These are phyloP conservation scores for Boletus reticuloceps DNA, from an alignment of 768 basidiomycete genomes.

Conservation along the genomic window DNA sequence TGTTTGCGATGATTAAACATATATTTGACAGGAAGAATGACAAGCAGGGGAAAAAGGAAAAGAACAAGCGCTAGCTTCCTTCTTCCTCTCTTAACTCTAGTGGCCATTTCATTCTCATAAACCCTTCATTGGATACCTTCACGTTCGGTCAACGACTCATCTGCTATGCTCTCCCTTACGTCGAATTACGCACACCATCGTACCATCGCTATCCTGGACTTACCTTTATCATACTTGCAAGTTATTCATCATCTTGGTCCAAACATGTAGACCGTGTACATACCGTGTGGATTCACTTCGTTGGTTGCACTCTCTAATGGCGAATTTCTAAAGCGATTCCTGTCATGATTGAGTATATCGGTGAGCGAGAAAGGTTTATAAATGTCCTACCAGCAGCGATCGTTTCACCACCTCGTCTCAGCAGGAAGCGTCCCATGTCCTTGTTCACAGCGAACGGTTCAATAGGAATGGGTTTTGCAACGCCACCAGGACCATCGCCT, in stretches of 20 bases:
- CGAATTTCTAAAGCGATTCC: conserved; percentile 46
- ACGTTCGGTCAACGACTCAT: conserved; percentile 9
- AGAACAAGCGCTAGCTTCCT: conserved; percentile 17
- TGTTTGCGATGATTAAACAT: conserved; percentile 52
- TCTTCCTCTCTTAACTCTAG: background rate
- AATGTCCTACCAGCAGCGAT: conserved; percentile 75
- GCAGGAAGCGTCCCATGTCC: conserved; percentile 91
- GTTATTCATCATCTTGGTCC: conserved; percentile 7
- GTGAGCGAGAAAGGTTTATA: background rate
- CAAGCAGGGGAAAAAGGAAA: conserved; percentile 37
- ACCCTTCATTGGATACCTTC: conserved; percentile 2
- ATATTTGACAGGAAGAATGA: conserved; percentile 52
- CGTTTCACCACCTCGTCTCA: conserved; percentile 89
- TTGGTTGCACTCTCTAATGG: conserved; percentile 16
- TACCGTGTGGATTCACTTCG: conserved; percentile 4
- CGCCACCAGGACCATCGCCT: conserved; percentile 40
- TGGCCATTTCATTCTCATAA: background rate
- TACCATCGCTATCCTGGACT: conserved; percentile 14
- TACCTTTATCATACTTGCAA: conserved; percentile 18
- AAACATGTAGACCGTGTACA: conserved; percentile 20
- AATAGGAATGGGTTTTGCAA: conserved; percentile 67
- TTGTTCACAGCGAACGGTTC: conserved; percentile 88
- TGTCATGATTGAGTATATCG: conserved; percentile 17
- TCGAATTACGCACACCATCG: conserved; percentile 6
- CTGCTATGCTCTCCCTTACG: conserved; percentile 15